Evolutionary conservation across 148 eudicot genomes (phyloP), one percentile per base, ranked within the genome.

Genomic region (Rhododendron ovatum): DNA sequence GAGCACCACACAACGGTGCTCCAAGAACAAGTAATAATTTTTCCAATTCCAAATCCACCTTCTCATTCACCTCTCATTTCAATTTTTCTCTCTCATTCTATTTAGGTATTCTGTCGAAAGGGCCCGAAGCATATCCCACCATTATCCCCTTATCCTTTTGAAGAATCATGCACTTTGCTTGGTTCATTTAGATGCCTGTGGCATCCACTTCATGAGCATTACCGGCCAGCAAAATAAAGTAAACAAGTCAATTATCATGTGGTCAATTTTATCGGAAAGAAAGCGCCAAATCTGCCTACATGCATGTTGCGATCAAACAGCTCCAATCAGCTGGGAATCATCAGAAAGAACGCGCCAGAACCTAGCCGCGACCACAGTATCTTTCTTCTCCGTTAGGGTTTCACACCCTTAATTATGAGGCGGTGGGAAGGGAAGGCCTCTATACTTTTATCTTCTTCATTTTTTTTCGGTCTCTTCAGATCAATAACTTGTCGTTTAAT

Each of bases 121-220:
- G 78, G 65, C 35, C 28, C 55, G 30, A 41, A 50, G 85, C 78
- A 71, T 48, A 73, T 84, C 80, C 85, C 7, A 3, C 26, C 63
- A 14, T 84, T 84, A 71, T 84, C 80, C 17, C 80, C 85, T 84
- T 43, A 71, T 84, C 85, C 63, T 84, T 48, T 20, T 50, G 30
- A 83, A 67, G 53, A 83, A 61, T 43, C 59, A 30, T 18, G 24
- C 28, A 53, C 83, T 81, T 81, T 55, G 69, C 67, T 53, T 53
- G n/a, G 14, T 55, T 55, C 71, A 33, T 80, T 14, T 37, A 30
- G 22, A 13, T 51, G 28, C 69, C 24, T n/a, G 39, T 26, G 28
- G 13, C 9, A 50, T 30, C 57, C 74, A 65, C 74, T 67, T 37
- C 39, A 37, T 67, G 74, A 67, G 15, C 74, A 67, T n/a, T n/a